Conservation (phyloP, 495 filamentous ascomycete genomes). For the Haplographium delicatum region DNA sequence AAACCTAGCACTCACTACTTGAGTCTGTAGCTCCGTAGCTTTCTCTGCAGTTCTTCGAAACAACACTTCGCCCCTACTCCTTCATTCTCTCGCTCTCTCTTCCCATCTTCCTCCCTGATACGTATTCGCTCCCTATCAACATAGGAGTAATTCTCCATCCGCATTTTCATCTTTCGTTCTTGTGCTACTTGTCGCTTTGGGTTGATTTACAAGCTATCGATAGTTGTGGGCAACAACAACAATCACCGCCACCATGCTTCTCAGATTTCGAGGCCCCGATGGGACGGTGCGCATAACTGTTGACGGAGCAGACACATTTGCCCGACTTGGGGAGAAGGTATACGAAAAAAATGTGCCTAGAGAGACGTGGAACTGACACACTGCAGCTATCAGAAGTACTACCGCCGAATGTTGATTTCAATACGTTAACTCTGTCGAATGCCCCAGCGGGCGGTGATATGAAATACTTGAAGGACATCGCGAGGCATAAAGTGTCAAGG, state of each 20-base stretch:
- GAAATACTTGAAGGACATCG: constrained; percentile 61
- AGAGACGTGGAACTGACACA: constrained; percentile 6
- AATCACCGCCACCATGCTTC: constrained; percentile 47
- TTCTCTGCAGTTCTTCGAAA: constrained; percentile 4
- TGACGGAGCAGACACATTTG: constrained; percentile 51
- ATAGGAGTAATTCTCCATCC: constrained; percentile 13
- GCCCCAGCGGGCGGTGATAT: constrained; percentile 69
- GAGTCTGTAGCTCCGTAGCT: constrained; percentile 6
- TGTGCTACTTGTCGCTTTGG: too few relatives aligned
- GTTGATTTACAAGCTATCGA: too few relatives aligned
- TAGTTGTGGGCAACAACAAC: too few relatives aligned
- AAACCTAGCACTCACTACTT: too few relatives aligned
- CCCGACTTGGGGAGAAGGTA: constrained; percentile 46
- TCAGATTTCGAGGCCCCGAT: constrained; percentile 64
- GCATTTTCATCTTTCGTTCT: not conserved
- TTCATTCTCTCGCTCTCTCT: constrained; percentile 4
- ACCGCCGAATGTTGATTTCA: constrained; percentile 56
- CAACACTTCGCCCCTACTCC: not conserved
- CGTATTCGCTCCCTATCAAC: not conserved
- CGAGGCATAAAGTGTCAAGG: constrained; percentile 59
- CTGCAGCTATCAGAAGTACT: constrained; percentile 20
- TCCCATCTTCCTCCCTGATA: too few relatives aligned
- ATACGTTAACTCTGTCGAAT: constrained; percentile 75
- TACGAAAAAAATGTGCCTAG: not conserved
- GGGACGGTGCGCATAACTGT: constrained; percentile 64